phyloP scores from a whole-genome alignment of 2,329 filamentous ascomycete genomes.

The Septoria linicola region DNA sequence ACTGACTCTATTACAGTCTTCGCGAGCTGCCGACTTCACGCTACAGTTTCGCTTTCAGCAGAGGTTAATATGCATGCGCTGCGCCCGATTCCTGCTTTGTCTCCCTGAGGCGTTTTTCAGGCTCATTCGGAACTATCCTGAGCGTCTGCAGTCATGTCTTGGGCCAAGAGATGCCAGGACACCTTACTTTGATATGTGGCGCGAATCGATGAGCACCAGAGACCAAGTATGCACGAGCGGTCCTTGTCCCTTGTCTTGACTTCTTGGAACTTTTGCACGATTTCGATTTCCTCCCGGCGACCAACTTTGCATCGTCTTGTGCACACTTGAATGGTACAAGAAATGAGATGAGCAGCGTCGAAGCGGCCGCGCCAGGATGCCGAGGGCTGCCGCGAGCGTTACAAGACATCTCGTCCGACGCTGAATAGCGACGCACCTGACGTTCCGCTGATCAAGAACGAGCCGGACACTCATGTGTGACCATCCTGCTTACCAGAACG shows the following conservation, averaged over 20 bases:
- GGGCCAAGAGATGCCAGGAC: conserved; percentile 10
- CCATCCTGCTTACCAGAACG: no score
- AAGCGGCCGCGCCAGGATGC: no score
- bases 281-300: neutral
- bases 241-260: conserved; percentile 15
- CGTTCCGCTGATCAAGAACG: no score
- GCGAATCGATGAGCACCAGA: conserved; percentile 6
- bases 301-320: no score
- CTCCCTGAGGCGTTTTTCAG: neutral
- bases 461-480: no score
- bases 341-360: neutral
- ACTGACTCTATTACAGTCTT: conserved; percentile 4
- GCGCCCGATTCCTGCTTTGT: conserved; percentile 10
- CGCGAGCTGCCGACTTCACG: neutral
- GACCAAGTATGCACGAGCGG: conserved; percentile 14
- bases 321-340: neutral
- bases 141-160: neutral
- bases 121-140: neutral
- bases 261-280: neutral
- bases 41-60: conserved; percentile 12
- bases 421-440: no score
- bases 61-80: conserved; percentile 12
- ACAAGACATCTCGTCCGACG: no score
- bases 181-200: conserved; percentile 12
- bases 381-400: no score